These are phyloP conservation scores for Sergeia podlipaevii DNA, from an alignment of 208 protist species.

Conservation along the genomic window DNA sequence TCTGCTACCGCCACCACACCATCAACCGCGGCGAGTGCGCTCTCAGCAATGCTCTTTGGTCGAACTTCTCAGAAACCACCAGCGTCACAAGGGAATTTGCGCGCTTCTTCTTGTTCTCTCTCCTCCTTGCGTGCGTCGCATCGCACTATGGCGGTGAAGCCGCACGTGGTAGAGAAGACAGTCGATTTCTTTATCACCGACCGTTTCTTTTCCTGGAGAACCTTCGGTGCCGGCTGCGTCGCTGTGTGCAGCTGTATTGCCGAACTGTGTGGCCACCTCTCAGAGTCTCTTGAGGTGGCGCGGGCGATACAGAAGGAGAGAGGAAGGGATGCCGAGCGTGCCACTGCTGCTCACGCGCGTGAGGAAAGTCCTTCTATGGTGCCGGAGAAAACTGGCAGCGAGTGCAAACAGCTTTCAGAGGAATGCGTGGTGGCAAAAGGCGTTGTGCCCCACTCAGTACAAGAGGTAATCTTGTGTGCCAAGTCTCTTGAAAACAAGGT, in stretches of 20 bases:
- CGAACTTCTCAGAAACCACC: too few relatives aligned
- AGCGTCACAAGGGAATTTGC: too few relatives aligned
- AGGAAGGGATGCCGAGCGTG: neutral
- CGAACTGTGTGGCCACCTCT: conserved; percentile 50
- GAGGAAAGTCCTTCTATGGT: neutral
- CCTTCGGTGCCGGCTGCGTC: conserved; percentile 63
- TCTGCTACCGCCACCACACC: neutral
- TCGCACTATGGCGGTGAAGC: too few relatives aligned
- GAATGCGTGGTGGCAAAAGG: too few relatives aligned
- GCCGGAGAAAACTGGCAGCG: too few relatives aligned
- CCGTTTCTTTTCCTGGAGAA: conserved; percentile 59
- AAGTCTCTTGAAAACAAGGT: too few relatives aligned
- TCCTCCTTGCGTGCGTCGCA: too few relatives aligned
- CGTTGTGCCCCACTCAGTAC: too few relatives aligned
- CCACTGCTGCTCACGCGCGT: neutral
- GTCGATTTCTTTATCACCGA: conserved; percentile 73
- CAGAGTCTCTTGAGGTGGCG: conserved; percentile 19
- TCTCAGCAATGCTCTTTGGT: too few relatives aligned
- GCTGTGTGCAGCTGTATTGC: conserved; percentile 51
- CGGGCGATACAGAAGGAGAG: neutral
- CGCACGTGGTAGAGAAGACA: conserved; percentile 1
- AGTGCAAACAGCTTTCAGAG: too few relatives aligned
- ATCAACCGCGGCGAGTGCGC: conserved; percentile 1
- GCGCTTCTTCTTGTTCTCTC: too few relatives aligned
- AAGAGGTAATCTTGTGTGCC: too few relatives aligned